Evolutionary conservation across 306 rosid species (phyloP), one percentile per base, ranked within the genome.

Genomic region (Amphicarpaea edgeworthii): DNA sequence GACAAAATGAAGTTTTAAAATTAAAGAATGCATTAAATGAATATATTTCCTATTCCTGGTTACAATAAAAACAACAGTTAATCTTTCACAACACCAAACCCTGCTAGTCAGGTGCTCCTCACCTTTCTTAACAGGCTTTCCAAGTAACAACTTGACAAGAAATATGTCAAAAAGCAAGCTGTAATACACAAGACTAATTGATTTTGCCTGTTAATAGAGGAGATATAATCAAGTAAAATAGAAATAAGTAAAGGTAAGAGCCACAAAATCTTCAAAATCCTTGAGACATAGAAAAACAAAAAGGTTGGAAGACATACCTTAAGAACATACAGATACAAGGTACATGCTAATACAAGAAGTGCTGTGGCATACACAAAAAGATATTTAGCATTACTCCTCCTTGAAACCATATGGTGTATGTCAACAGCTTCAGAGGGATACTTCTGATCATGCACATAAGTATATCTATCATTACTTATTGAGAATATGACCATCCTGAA

Each of bases 91-190:
- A 24, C 59, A 68, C 61, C 46, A 83, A 53, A 51, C 55, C 79
- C 45, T 43, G 21, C 75, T 17, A 66, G 55, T 55, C 15, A 28
- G 67, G 59, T 76, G n/a, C n/a, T n/a, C 42, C 87, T 79, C 82
- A 90, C 97, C 97, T 91, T 88, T 91, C 77, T 51, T 72, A 82
- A 94, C 82, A 59, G 88, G 64, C 78, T 83, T 90, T 65, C 77
- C 55, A 79, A 90, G 88, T 47, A 92, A 68, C 73, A 81, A 74
- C 87, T 88, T 90, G 77, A 84, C 86, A 77, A 88, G 78, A 77
- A 87, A 60, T 69, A 86, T 76, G 84, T 64, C 76, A 67, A 91
- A 87, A 72, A 90, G 78, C 68, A 83, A 58, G 85, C 88, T 73
- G 90, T 86, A 92, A 77, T 81, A 89, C 69, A 85, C 73, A 66